Conservation (phyloP, 768 basidiomycete species). For the Lactarius hengduanensis region DNA sequence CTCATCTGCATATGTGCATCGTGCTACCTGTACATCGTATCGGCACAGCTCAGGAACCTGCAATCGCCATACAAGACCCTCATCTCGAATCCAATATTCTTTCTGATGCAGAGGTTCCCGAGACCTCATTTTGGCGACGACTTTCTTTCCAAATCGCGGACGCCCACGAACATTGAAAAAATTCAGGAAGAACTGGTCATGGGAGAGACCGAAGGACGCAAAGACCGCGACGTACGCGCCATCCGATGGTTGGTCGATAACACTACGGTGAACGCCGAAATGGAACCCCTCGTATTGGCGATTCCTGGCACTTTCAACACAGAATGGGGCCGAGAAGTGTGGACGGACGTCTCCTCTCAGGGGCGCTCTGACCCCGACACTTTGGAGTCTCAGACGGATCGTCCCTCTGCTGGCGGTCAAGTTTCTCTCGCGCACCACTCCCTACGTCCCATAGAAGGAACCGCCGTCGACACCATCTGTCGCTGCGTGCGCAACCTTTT, state of each 20-base stretch:
- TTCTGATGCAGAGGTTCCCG: slow-evolving; percentile 8
- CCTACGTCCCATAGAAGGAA: not conserved
- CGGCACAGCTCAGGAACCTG: slow-evolving; percentile 7
- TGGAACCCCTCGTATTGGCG: slow-evolving; percentile 8
- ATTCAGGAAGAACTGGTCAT: slow-evolving; percentile 13
- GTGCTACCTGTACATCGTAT: slow-evolving; percentile 19
- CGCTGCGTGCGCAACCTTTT: not conserved
- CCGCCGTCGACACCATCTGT: not conserved
- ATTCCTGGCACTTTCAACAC: slow-evolving; percentile 18
- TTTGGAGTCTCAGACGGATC: not conserved
- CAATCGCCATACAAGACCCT: slow-evolving; percentile 23
- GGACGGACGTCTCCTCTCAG: slow-evolving; percentile 2
- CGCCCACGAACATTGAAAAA: not conserved
- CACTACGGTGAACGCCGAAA: not conserved
- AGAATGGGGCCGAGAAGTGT: slow-evolving; percentile 12
- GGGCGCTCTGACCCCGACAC: not conserved
- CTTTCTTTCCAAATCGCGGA: not conserved
- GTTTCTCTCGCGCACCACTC: too few species aligned
- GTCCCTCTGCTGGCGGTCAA: not conserved
- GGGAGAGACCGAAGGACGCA: not conserved
- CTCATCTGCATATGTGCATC: slow-evolving; percentile 18
- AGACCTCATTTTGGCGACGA: not conserved
- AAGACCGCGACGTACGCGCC: slow-evolving; percentile 5
- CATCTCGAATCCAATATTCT: slow-evolving; percentile 15
- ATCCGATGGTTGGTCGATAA: slow-evolving; percentile 13